These are phyloP conservation scores for thale cress (Arabidopsis thaliana) DNA, from an alignment of 345 rosid genomes.

Conservation along the genomic window DNA sequence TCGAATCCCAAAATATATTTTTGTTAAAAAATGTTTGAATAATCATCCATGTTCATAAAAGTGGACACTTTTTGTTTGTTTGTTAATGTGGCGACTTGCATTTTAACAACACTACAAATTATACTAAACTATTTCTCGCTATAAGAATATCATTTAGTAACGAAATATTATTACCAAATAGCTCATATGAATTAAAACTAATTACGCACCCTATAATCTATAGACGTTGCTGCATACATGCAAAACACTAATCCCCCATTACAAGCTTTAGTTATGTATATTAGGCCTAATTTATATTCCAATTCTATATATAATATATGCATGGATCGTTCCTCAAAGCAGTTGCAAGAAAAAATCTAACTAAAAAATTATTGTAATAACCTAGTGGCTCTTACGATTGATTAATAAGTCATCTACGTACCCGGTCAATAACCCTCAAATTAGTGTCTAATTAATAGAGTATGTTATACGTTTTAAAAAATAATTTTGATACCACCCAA, in stretches of 20 bases:
- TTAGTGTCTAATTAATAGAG: not conserved
- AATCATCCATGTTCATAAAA: too few relatives aligned
- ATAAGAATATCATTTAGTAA: not conserved
- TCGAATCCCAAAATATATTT: not conserved
- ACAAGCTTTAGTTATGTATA: slow-evolving; percentile 14
- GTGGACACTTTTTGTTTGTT: too few relatives aligned
- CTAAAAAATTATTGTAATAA: not conserved
- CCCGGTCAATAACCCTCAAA: slow-evolving; percentile 19
- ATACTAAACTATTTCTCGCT: not conserved
- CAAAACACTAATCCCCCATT: slow-evolving; percentile 43
- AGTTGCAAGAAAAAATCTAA: not conserved
- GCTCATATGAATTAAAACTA: not conserved
- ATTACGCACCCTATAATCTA: slow-evolving; percentile 4
- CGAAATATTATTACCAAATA: not conserved
- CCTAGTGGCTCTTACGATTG: slow-evolving; percentile 5
- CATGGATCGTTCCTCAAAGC: slow-evolving; percentile 8
- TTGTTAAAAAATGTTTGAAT: not conserved
- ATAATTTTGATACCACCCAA: not conserved
- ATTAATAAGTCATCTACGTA: slow-evolving; percentile 17
- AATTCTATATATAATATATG: slow-evolving; percentile 24
- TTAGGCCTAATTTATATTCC: not conserved
- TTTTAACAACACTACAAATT: not conserved
- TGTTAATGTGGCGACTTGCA: not conserved
- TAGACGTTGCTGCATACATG: slow-evolving; percentile 30
- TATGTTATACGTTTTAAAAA: not conserved